Evolutionary conservation across 1,284 basidiomycete genomes (phyloP).

Genomic region (Meira miltonrushii): DNA sequence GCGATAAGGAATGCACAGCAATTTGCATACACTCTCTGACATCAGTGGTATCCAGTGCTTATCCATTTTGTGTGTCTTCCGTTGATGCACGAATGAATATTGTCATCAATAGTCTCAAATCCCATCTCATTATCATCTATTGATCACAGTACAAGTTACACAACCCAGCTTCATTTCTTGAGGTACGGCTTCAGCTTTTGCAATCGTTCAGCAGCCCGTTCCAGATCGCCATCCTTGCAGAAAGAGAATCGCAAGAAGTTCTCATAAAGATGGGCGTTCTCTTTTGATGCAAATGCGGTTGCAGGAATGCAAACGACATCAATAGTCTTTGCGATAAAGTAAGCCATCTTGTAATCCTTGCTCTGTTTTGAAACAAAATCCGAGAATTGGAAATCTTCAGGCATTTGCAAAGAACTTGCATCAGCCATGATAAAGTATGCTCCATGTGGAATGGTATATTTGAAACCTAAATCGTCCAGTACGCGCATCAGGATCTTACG

Average conservation of each 20-base stretch:
- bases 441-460: constrained; percentile 58
- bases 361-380: constrained; percentile 70
- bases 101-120: too few species aligned
- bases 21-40: neutral
- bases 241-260: constrained; percentile 45
- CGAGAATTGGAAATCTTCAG: constrained; percentile 78
- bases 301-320: constrained; percentile 49
- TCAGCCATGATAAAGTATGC: constrained; percentile 60
- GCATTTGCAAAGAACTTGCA: constrained; percentile 72
- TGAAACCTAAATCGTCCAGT: constrained; percentile 78
- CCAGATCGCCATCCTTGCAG: constrained; percentile 45
- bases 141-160: neutral
- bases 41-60: too few species aligned
- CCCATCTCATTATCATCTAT: too few species aligned
- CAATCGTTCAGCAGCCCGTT: constrained; percentile 33
- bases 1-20: too few species aligned
- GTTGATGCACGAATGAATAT: too few species aligned
- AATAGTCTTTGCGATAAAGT: constrained; percentile 48
- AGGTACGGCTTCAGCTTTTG: constrained; percentile 12
- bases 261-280: constrained; percentile 29
- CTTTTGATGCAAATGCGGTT: constrained; percentile 44
- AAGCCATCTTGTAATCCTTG: constrained; percentile 72
- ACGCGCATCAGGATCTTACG: constrained; percentile 67
- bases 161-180: neutral
- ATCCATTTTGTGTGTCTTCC: too few species aligned